Conservation (phyloP, 2,329 filamentous ascomycete genomes). For the Leptographium wingfieldii region DNA sequence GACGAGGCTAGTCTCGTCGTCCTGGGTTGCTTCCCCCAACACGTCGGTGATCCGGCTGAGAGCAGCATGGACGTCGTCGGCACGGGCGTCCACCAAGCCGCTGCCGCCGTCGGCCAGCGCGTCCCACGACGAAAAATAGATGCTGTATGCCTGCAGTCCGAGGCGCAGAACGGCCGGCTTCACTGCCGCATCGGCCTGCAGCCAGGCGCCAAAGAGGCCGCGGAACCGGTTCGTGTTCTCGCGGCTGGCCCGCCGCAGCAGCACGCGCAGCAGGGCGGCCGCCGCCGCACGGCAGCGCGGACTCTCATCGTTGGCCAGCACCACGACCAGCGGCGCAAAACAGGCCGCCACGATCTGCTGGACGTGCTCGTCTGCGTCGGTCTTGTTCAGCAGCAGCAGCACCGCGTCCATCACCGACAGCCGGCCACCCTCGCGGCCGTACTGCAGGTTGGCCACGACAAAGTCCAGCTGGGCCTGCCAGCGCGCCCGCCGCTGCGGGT, state of each 20-base stretch:
- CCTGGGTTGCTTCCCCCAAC: constrained; percentile 28
- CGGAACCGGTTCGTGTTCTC: constrained; percentile 62
- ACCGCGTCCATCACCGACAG: constrained; percentile 89
- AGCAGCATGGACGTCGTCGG: constrained; percentile 53
- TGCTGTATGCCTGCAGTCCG: constrained; percentile 66
- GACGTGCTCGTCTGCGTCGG: constrained; percentile 49
- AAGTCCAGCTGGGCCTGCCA: constrained; percentile 86
- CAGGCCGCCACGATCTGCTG: constrained; percentile 71
- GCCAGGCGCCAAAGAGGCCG: constrained; percentile 58
- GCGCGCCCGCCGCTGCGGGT: constrained; percentile 79
- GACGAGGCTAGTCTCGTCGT: too few relatives aligned
- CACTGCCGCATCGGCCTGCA: constrained; percentile 50
- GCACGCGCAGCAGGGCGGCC: constrained; percentile 62
- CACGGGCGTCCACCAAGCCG: neutral
- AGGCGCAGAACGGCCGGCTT: constrained; percentile 60
- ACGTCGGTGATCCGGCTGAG: constrained; percentile 40
- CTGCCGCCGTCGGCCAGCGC: constrained; percentile 15
- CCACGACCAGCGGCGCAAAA: constrained; percentile 76
- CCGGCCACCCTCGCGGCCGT: constrained; percentile 76
- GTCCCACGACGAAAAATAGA: constrained; percentile 63
- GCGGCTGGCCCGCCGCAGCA: constrained; percentile 66
- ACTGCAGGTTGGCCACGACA: constrained; percentile 80
- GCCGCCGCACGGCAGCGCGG: constrained; percentile 76
- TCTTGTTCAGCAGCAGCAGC: constrained; percentile 70
- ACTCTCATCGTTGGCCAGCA: constrained; percentile 80